Evolutionary conservation across 2,329 filamentous ascomycete genomes (phyloP).

Genomic region (Phyllosticta citribraziliensis): DNA sequence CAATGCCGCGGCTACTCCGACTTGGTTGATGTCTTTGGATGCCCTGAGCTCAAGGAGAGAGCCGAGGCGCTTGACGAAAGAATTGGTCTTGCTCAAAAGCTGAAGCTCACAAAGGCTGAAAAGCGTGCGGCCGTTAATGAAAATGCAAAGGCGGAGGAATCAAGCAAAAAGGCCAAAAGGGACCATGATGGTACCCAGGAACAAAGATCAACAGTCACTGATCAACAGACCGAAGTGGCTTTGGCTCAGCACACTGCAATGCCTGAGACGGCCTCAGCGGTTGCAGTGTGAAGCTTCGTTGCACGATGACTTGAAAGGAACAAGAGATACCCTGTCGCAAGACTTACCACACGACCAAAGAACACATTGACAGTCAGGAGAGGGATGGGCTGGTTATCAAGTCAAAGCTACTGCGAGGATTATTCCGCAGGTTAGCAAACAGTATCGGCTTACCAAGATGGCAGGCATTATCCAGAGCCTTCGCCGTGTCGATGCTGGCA

Average conservation of each 20-base stretch:
- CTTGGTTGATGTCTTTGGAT: constrained; percentile 54
- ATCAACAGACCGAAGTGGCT: background rate
- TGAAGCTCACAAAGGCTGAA: constrained; percentile 4
- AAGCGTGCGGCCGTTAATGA: constrained; percentile 5
- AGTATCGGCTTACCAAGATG: too few species aligned
- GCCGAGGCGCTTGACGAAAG: constrained; percentile 58
- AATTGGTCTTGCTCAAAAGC: constrained; percentile 33
- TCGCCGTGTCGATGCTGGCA: too few species aligned
- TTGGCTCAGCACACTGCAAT: background rate
- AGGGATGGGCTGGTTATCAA: too few species aligned
- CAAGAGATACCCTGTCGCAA: background rate
- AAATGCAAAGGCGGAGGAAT: background rate
- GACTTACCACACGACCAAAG: too few species aligned
- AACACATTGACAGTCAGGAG: too few species aligned
- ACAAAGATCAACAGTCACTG: background rate
- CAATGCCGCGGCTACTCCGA: constrained; percentile 61
- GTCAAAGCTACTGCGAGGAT: too few species aligned
- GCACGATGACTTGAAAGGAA: background rate
- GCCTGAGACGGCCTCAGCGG: background rate
- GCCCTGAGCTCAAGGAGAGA: constrained; percentile 52
- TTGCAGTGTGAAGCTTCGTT: background rate
- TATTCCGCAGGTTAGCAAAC: too few species aligned
- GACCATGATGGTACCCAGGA: background rate
- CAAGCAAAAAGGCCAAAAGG: background rate
- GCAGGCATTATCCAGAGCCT: too few species aligned